Base-by-base conservation (phyloP, 805 yeast genomes). In the Teunomyces funiuensis region DNA sequence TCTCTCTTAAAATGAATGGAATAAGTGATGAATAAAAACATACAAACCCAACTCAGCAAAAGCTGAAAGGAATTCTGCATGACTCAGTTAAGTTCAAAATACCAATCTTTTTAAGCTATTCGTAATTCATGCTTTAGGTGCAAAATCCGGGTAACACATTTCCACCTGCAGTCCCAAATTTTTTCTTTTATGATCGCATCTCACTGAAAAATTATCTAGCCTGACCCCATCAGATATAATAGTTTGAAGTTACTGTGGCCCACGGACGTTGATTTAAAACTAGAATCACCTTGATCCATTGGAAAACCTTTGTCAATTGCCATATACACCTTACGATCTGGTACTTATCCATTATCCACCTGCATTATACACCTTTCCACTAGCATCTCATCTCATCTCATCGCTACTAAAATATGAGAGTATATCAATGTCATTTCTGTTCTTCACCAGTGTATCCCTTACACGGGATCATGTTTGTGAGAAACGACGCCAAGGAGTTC, bases 401-500 rank as follows among this genome's bases (percentile, higher is more conserved):
- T 30, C 14, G 13, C 16, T 25, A n/a, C 13, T 13, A 5, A 17
- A 16, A 31, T 26, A 87, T 88, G 96, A 85, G 96, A 80, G 79
- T 88, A 40, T 79, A 83, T 63, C 82, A 86, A 49, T 93, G 99
- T 60, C 98, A 93, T 65, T 93, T 93, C 70, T 93, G 99, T 72
- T 90, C 97, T 15, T 86, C 96, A 10, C 99, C 99, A 37, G 95
- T 88, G 36, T 91, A 91, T 60, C 70, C 68, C 16, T 58, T 63
- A 41, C 96, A 89, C 59, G 99, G 99, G 49, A 89, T 93, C 60
- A 86, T 88, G 88, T 93, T 90, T 70, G 98, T 93, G 48, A 84
- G 99, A 70, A 93, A 93, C 65, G 99, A 93, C 61, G 96, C 98
- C 51, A 93, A 93, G 63, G 98, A 89, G 69, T 93, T 93, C 66